Evolutionary conservation across 495 filamentous ascomycete species (phyloP).

Genomic region (Lentithecium fluviatile): DNA sequence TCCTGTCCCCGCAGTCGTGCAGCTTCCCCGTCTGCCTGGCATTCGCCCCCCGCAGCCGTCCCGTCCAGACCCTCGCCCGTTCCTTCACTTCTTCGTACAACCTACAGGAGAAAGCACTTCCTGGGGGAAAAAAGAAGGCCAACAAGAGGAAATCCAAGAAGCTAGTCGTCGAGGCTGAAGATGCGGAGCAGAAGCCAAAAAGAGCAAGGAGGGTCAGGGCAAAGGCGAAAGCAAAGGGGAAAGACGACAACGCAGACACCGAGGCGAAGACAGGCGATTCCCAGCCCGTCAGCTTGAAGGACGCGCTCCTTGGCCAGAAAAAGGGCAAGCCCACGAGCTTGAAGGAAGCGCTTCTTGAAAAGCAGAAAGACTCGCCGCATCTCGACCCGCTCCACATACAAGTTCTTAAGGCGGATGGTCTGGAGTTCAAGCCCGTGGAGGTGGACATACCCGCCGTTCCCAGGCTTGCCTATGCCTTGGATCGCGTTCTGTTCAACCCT

Average conservation of each 20-base stretch:
- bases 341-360: conserved; percentile 13
- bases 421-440: conserved; percentile 49
- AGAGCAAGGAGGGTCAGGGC: too few species aligned
- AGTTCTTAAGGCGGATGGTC: conserved; percentile 12
- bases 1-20: background rate
- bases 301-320: too few species aligned
- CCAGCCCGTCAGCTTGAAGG: too few species aligned
- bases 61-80: background rate
- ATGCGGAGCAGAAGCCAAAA: background rate
- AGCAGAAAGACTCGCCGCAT: background rate
- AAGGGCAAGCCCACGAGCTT: conserved; percentile 3
- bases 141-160: background rate
- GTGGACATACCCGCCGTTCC: conserved; percentile 63
- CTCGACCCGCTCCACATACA: conserved; percentile 13
- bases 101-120: background rate
- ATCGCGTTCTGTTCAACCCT: conserved; percentile 92
- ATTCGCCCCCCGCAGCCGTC: background rate
- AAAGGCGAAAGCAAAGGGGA: too few species aligned
- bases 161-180: too few species aligned
- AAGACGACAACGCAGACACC: background rate
- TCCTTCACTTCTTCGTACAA: background rate
- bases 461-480: conserved; percentile 71
- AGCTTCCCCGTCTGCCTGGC: conserved; percentile 8
- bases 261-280: background rate
- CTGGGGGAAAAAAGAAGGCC: background rate